Base-by-base conservation (phyloP, 192 early-diverging fungal species). In the Obelidium mucronatum region DNA sequence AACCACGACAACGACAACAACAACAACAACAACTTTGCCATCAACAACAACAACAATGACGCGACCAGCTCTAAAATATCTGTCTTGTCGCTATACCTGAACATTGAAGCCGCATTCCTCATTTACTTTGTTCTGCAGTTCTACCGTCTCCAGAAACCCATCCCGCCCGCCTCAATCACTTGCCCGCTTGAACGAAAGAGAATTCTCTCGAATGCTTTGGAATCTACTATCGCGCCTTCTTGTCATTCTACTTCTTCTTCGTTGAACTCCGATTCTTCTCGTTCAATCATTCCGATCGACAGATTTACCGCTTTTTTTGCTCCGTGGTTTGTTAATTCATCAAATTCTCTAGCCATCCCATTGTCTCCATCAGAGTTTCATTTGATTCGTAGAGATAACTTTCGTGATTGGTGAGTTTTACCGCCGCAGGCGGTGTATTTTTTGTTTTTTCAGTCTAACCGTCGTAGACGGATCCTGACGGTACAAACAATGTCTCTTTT, bases 301-400 rank as follows among this genome's bases (percentile, higher is more conserved):
- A 61, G 28, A n/a, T 76, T 76, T 51, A 22, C 35, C 17, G 63
- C 65, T 51, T 76, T 76, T 52, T 76, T 67, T 67, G 42, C 74
- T 28, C 58, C 58, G 3, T 66, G 62, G 74, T 76, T 76, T 33
- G 26, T 31, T 58, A 36, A 64, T 34, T 74, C 51, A 61, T 64
- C 37, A 22, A 26, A 22, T 61, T 40, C 34, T 61, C 60, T 37
- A 15, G 65, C 37, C n/a, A 51, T 22, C 8, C 73, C 62, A 52
- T 61, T 74, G 8, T 17, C n/a, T n/a, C 31, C 73, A n/a, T 15
- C 13, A 31, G 74, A 76, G 33, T 56, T 76, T 15, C 44, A 55
- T 31, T 28, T 66, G 51, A 76, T 76, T 48, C 63, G 40, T 17
- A 76, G 33, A 48, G 63, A 76, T 39, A 64, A 76, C 40, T 66